Evolutionary conservation across 805 yeast species (phyloP), one percentile per base, ranked within the genome.

Genomic region (Myxozyma monticola): DNA sequence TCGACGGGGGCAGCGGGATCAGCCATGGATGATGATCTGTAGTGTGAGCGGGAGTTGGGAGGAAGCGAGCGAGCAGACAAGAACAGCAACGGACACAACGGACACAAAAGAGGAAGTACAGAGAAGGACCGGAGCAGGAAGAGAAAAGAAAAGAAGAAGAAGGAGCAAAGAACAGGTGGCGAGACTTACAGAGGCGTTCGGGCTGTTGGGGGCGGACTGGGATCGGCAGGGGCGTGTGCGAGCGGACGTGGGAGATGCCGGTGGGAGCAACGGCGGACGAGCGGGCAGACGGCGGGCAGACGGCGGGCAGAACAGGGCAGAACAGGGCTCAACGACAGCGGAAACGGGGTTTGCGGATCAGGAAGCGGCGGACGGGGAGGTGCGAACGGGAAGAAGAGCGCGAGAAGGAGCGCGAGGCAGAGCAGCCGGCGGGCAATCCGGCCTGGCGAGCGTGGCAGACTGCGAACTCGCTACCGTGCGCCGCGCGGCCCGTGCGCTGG

Each of bases 1-100:
- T 12, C 38, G 22, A n/a, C 42, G 21, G 45, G 29, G 10, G 26
- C 38, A 15, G 36, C 44, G 10, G 48, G 29, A 3, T 37, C 45
- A 17, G 48, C 15, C 43, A 42, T 42, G 38, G 33, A 17, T 12
- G 10, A 3, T 14, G 42, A 21, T 4, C 14, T n/a, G 28, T 9
- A 14, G 39, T 14, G 17, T 21, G 33, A 1, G n/a, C 6, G 21
- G 20, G 17, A 21, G 42, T 31, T 14, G 30, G 12, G 30, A 20
- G 22, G 17, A 17, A 6, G 21, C 17, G 24, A 44, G 29, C 20
- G 28, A 44, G 21, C 7, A 31, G 28, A 31, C 34, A 21, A 24
- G 20, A 33, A 6, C 29, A 12, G 14, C 15, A 17, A 28, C 21
- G 20, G 34, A 42, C 28, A 35, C 18, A 15, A 34, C 31, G 29